Evolutionary conservation across 2,329 filamentous ascomycete species (phyloP).

Genomic region (Colletotrichum sp.): DNA sequence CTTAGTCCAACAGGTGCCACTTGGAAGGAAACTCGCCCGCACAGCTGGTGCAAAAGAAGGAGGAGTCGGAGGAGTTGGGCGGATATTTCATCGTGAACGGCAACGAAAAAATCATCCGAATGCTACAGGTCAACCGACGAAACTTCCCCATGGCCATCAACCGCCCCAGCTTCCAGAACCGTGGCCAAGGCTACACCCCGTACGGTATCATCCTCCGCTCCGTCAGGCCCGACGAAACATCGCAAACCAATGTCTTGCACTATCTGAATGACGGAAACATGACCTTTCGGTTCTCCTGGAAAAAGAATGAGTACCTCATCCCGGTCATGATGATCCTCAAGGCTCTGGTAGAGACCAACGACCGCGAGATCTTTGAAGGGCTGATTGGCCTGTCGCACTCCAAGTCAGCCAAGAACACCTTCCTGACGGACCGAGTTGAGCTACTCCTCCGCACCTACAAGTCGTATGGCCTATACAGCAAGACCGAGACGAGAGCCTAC

Average conservation of each 20-base stretch:
- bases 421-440: conserved; percentile 94
- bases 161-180: conserved; percentile 86
- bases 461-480: conserved; percentile 82
- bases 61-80: conserved; percentile 94
- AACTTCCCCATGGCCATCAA: conserved; percentile 97
- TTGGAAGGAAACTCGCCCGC: conserved; percentile 85
- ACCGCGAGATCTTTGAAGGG: conserved; percentile 95
- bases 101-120: conserved; percentile 94
- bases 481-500: conserved; percentile 81
- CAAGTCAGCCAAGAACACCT: conserved; percentile 84
- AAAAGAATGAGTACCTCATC: conserved; percentile 96
- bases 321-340: conserved; percentile 97
- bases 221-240: conserved; percentile 95
- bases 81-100: conserved; percentile 98
- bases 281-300: conserved; percentile 96
- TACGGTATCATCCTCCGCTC: conserved; percentile 91
- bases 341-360: conserved; percentile 93
- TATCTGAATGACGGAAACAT: conserved; percentile 96
- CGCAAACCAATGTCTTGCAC: conserved; percentile 95
- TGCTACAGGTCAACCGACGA: conserved; percentile 86
- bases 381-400: conserved; percentile 80
- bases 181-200: conserved; percentile 86
- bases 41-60: conserved; percentile 82
- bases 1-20: conserved; percentile 86
- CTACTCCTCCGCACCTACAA: conserved; percentile 93